Conservation (phyloP, 139 green algal genomes). For the Chlamydomonas applanata region DNA sequence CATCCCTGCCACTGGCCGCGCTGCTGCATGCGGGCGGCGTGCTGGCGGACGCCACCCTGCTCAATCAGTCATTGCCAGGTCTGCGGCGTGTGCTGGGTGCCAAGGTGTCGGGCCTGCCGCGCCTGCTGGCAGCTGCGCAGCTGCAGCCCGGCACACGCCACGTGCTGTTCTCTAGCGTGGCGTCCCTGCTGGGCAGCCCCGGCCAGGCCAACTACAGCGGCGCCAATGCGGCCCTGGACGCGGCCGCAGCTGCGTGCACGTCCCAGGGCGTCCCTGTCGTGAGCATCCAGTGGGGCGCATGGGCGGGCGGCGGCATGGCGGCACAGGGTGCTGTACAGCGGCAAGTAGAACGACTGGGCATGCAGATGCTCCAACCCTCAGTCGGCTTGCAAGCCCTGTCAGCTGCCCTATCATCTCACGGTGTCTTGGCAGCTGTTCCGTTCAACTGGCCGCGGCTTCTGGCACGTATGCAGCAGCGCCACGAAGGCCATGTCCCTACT, state of each 20-base stretch:
- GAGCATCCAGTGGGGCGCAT: slow-evolving; percentile 43
- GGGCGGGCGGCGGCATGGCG: slow-evolving; percentile 53
- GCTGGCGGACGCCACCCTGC: slow-evolving; percentile 49
- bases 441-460: slow-evolving; percentile 31
- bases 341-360: slow-evolving; percentile 49
- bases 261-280: slow-evolving; percentile 1
- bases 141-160: not conserved
- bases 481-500: not conserved
- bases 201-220: slow-evolving; percentile 79
- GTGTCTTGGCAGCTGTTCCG: slow-evolving; percentile 35
- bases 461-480: not conserved
- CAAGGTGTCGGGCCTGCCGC: slow-evolving; percentile 65
- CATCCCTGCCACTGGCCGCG: not conserved
- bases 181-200: slow-evolving; percentile 65
- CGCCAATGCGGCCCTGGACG: slow-evolving; percentile 72
- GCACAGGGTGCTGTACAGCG: slow-evolving; percentile 11
- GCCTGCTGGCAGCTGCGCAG: slow-evolving; percentile 50
- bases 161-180: slow-evolving; percentile 62
- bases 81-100: slow-evolving; percentile 46
- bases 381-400: slow-evolving; percentile 44
- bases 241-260: slow-evolving; percentile 1
- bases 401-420: not conserved
- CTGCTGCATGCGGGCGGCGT: slow-evolving; percentile 60
- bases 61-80: slow-evolving; percentile 29
- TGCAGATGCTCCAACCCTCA: slow-evolving; percentile 43